Evolutionary conservation across 371 early-diverging fungal species (phyloP).

Genomic region (Choanephora cucurbitarum): DNA sequence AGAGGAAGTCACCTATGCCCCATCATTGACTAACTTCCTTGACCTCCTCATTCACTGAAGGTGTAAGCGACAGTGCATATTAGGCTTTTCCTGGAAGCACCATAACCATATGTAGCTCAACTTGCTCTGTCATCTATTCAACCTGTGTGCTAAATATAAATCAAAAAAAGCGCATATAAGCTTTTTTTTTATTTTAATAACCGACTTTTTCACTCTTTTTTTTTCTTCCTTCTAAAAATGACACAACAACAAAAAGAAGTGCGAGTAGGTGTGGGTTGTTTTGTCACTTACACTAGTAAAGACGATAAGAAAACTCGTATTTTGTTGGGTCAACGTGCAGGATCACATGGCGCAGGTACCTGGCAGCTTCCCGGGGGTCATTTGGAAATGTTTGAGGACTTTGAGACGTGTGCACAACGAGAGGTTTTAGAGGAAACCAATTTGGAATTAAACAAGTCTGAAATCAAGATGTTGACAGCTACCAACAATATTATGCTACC

Average conservation of each 20-base stretch:
- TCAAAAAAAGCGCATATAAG: too few species aligned
- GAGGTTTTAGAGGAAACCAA: constrained; percentile 67
- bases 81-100: too few species aligned
- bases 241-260: constrained; percentile 22
- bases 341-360: constrained; percentile 65
- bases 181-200: too few species aligned
- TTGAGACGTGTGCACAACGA: constrained; percentile 62
- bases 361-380: constrained; percentile 70
- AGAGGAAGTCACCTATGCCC: too few species aligned
- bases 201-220: background rate
- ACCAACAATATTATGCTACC: constrained; percentile 60
- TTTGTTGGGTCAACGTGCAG: constrained; percentile 60
- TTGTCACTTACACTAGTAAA: constrained; percentile 30
- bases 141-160: too few species aligned
- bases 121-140: too few species aligned
- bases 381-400: constrained; percentile 62
- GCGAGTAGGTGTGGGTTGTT: constrained; percentile 56
- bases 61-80: too few species aligned
- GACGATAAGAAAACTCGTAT: constrained; percentile 31
- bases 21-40: too few species aligned
- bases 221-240: constrained; percentile 2
- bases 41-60: too few species aligned
- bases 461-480: constrained; percentile 47
- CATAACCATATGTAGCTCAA: too few species aligned
- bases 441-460: constrained; percentile 30